Percentiles rank a stretch among this genome's conserved stretches.
Evolutionary conservation across 305 asterid genomes (phyloP).

Genomic region (Plantago lanceolata): DNA sequence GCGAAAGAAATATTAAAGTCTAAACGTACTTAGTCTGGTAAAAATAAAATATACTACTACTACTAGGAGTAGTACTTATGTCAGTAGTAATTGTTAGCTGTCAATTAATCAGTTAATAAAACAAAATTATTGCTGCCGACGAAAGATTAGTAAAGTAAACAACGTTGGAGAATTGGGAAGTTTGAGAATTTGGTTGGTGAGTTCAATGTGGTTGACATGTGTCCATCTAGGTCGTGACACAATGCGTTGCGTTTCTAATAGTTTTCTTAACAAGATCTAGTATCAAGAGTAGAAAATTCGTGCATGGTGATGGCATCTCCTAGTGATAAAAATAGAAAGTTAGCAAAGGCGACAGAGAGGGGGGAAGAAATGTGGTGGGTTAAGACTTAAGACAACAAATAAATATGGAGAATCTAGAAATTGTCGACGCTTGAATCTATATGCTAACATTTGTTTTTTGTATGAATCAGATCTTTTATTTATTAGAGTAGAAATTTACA

Average conservation of each 20-base stretch:
- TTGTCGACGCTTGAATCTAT: neutral
- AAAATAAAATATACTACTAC: no score
- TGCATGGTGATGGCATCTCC: neutral
- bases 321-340: neutral
- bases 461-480: no score
- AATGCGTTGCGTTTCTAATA: neutral
- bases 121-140: conserved; percentile 15
- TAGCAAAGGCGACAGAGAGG: neutral
- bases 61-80: no score
- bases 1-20: neutral
- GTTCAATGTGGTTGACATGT: neutral
- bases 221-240: neutral
- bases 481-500: no score
- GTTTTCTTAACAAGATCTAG: neutral
- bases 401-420: neutral
- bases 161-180: conserved; percentile 18
- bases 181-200: conserved; percentile 17
- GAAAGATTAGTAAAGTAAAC: conserved; percentile 19
- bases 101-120: neutral
- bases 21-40: neutral
- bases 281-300: neutral
- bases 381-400: neutral
- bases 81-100: neutral
- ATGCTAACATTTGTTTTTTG: no score
- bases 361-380: neutral